Base-by-base conservation (phyloP, 352 stramenopile species). In the Globisporangium takayamanum region DNA sequence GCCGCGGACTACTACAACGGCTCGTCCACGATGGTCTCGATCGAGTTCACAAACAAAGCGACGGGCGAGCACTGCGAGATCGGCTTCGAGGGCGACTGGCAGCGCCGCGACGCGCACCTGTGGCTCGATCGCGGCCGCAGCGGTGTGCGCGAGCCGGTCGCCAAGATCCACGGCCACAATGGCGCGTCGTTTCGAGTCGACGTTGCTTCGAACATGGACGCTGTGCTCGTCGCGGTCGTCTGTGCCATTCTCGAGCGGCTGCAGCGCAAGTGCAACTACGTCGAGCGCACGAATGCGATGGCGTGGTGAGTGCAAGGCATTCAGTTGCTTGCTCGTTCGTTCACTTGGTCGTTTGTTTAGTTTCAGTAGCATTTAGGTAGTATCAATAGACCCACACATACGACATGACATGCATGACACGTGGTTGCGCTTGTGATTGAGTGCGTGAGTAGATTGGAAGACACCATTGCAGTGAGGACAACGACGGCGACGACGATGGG, bases 131-230 rank as follows among this genome's bases (percentile, higher is more conserved):
- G n/a, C n/a, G n/a, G n/a, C n/a, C n/a, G n/a, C n/a, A n/a, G n/a
- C n/a, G n/a, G n/a, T n/a, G n/a, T n/a, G n/a, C n/a, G n/a, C n/a
- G n/a, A n/a, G n/a, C n/a, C n/a, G n/a, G n/a, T n/a, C n/a, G n/a
- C n/a, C n/a, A n/a, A n/a, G n/a, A n/a, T n/a, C n/a, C n/a, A n/a
- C n/a, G n/a, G n/a, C n/a, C n/a, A n/a, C n/a, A n/a, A n/a, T n/a
- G n/a, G 42, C 41, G 44, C n/a, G 16, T 42, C 25, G 25, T 64
- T 67, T 46, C 69, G 66, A 51, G 2, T 76, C 22, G 66, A 68
- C 8, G 64, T 76, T 26, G 65, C 66, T 2, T 53, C 65, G 3
- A 68, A 67, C 50, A 55, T 76, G 15, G 69, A 76, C 49, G 53
- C 51, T 18, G 66, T 56, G 22, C 47, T 73, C n/a, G 55, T 75